phyloP scores from a whole-genome alignment of 2,329 filamentous ascomycete genomes.

The Fusarium metavorans region DNA sequence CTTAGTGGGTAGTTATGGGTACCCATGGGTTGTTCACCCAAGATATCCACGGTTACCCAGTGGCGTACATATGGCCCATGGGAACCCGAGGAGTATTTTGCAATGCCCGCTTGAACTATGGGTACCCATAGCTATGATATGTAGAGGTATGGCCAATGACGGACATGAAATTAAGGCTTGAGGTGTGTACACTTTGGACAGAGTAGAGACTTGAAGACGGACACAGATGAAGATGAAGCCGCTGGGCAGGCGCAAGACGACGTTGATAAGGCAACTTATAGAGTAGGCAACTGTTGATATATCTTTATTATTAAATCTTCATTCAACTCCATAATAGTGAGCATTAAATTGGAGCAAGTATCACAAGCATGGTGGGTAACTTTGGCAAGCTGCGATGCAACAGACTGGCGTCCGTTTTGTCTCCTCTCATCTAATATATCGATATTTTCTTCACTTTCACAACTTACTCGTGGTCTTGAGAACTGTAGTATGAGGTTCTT shows the following conservation, averaged over 20 bases:
- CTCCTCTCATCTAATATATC: background rate
- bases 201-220: background rate
- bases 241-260: background rate
- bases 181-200: background rate
- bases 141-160: background rate
- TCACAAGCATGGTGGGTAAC: no score
- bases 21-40: background rate
- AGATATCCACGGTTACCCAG: background rate
- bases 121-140: background rate
- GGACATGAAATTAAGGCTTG: background rate
- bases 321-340: background rate
- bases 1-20: background rate
- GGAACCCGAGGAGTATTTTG: background rate
- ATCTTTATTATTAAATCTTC: background rate
- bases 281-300: background rate
- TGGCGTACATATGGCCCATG: background rate
- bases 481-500: background rate
- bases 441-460: background rate
- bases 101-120: background rate
- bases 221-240: background rate
- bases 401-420: no score
- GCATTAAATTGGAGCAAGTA: no score
- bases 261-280: background rate
- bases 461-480: background rate
- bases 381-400: background rate